Evolutionary conservation across 2,329 filamentous ascomycete species (phyloP).

Genomic region (Gnomoniopsis smithogilvyi): DNA sequence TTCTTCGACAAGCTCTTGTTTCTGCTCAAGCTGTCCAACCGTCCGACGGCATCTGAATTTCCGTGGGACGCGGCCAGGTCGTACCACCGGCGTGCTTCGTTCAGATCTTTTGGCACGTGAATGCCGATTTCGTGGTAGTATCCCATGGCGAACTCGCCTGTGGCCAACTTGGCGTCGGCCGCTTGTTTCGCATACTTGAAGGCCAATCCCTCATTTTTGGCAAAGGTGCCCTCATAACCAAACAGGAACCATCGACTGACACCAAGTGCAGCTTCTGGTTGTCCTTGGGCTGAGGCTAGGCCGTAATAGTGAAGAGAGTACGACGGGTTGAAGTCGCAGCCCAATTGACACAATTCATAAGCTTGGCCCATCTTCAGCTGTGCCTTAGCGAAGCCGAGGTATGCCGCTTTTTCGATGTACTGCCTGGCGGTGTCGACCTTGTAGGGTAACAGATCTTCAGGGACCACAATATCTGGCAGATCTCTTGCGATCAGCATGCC

Average conservation of each 20-base stretch:
- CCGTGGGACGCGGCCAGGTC: conserved; percentile 83
- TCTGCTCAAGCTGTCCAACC: conserved; percentile 80
- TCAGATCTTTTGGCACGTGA: conserved; percentile 77
- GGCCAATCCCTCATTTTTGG: conserved; percentile 92
- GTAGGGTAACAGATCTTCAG: conserved; percentile 64
- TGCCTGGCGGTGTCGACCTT: conserved; percentile 73
- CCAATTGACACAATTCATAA: conserved; percentile 89
- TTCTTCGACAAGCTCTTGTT: conserved; percentile 82
- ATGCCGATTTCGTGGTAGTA: conserved; percentile 99
- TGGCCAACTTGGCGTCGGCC: conserved; percentile 75
- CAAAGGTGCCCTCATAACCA: conserved; percentile 85
- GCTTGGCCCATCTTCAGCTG: conserved; percentile 97
- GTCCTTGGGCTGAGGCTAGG: conserved; percentile 85
- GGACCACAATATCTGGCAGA: conserved; percentile 84
- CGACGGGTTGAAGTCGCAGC: conserved; percentile 91
- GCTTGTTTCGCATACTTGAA: conserved; percentile 89
- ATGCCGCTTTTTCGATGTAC: conserved; percentile 95
- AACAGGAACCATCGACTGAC: conserved; percentile 99
- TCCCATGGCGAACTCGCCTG: conserved; percentile 92
- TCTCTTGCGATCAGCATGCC: conserved; percentile 92
- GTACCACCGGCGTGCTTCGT: conserved; percentile 86
- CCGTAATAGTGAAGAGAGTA: conserved; percentile 95
- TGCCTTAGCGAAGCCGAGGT: conserved; percentile 91
- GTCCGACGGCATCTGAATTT: conserved; percentile 80
- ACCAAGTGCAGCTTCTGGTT: conserved; percentile 89